Base-by-base conservation (phyloP, 2,329 filamentous ascomycete genomes). In the Sarocladium strictum region DNA sequence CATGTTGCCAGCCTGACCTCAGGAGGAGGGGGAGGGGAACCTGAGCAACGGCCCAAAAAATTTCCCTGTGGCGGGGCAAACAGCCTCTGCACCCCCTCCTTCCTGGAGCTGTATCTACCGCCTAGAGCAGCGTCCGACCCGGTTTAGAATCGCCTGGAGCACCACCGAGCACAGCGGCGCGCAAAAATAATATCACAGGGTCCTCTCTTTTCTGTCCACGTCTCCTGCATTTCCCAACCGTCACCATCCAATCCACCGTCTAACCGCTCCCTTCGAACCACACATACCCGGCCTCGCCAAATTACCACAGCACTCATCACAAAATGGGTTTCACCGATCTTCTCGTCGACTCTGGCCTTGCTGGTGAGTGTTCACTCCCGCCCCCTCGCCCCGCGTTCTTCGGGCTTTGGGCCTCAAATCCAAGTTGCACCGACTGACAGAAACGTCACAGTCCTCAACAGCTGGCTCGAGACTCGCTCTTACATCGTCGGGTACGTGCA, bases 401-500 rank as follows among this genome's bases (percentile, higher is more conserved):
- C 54, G 27, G 57, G 32, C 50, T 17, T 53, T 21, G 47, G 29
- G 29, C 47, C 24, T 35, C 47, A 21, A 51, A 41, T 63, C 58
- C 58, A 61, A 59, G 58, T 60, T 60, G 56, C 61, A 62, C 62
- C 62, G 64, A 65, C 67, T 69, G 65, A 69, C 67, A 62, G 55
- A 55, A 38, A 26, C 61, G 65, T 63, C 59, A 67, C 69, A 85
- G 82, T 85, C 66, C 82, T 89, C 65, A 85, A 90, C 78, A 81
- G 73, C 77, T 89, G 83, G 83, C 77, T 87, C 69, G 79, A 78
- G 71, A 89, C 85, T 68, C 84, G 86, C 69, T 89, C 84, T 76
- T 93, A 93, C 79, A 85, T 93, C 67, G 77, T 86, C 75, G 89
- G 89, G 89, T 92, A 86, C 70, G 89, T 84, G 55, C 6, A 52